Conservation (phyloP, 352 stramenopile genomes). For the Discostella stelligera region DNA sequence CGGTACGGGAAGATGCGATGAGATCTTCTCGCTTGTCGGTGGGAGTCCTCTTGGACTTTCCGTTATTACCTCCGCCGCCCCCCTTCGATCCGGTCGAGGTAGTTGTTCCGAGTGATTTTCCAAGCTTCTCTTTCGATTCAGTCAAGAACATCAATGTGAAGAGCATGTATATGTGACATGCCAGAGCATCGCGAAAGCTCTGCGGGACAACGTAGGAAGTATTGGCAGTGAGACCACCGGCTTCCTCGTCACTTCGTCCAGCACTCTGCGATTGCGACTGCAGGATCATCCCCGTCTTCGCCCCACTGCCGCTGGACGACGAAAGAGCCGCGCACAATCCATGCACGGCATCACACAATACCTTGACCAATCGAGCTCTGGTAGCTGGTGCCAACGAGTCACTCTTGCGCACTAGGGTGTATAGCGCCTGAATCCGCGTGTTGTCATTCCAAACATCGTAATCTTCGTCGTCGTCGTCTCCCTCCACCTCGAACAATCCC, state of each 20-base stretch:
- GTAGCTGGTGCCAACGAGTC: slow-evolving; percentile 63
- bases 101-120: slow-evolving; percentile 27
- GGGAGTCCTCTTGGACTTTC: slow-evolving; percentile 28
- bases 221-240: not conserved
- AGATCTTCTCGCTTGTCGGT: slow-evolving; percentile 20
- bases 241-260: slow-evolving; percentile 2
- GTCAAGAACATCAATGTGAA: slow-evolving; percentile 82
- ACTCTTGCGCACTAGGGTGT: slow-evolving; percentile 80
- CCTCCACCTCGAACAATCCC: slow-evolving; percentile 53
- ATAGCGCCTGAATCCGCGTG: slow-evolving; percentile 73
- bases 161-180: slow-evolving; percentile 81
- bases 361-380: slow-evolving; percentile 53
- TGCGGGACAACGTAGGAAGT: slow-evolving; percentile 47
- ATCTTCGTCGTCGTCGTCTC: slow-evolving; percentile 44
- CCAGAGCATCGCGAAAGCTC: slow-evolving; percentile 70
- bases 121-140: slow-evolving; percentile 71
- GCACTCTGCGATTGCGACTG: not conserved
- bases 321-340: slow-evolving; percentile 40
- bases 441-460: slow-evolving; percentile 62
- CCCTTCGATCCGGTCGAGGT: slow-evolving; percentile 2
- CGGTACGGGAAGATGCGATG: slow-evolving; percentile 25
- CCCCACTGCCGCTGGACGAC: not conserved
- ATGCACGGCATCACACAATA: slow-evolving; percentile 61
- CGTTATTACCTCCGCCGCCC: not conserved
- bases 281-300: not conserved